phyloP scores from a whole-genome alignment of 2,329 filamentous ascomycete genomes.

The Beauveria rudraprayagi region DNA sequence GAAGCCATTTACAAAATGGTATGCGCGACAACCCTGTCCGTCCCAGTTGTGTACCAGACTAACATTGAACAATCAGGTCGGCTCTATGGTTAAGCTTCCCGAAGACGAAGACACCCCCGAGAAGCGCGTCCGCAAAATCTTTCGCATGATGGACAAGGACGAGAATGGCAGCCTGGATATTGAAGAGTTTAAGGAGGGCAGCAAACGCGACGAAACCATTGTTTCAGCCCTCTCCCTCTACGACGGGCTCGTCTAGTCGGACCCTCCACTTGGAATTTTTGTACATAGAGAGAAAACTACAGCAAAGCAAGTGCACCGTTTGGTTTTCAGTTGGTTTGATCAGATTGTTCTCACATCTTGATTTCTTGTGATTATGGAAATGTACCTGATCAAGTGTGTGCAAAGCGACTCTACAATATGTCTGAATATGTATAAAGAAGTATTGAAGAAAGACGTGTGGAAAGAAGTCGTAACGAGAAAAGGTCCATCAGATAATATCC shows the following conservation, averaged over 20 bases:
- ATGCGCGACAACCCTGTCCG: slow-evolving; percentile 15
- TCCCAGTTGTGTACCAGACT: neutral
- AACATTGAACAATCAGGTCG: slow-evolving; percentile 53
- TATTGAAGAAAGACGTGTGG: no score
- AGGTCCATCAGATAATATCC: no score
- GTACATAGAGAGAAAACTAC: slow-evolving; percentile 7
- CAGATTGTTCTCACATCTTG: neutral
- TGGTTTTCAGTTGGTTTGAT: neutral
- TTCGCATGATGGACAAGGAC: slow-evolving; percentile 99
- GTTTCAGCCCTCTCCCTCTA: slow-evolving; percentile 95
- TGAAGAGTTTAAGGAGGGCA: slow-evolving; percentile 98
- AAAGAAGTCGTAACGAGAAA: no score
- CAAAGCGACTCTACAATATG: no score
- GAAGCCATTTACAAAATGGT: slow-evolving; percentile 99
- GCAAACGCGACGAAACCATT: slow-evolving; percentile 97
- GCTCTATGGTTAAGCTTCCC: slow-evolving; percentile 97
- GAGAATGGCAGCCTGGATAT: slow-evolving; percentile 96
- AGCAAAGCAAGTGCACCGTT: slow-evolving; percentile 6
- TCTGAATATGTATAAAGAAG: no score
- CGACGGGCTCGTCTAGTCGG: slow-evolving; percentile 73
- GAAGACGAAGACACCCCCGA: slow-evolving; percentile 98
- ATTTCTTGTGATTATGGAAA: neutral
- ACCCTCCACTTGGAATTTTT: neutral
- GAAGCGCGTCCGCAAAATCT: slow-evolving; percentile 97
- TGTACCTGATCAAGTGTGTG: neutral